A percentile compares a stretch with the other conserved stretches of the same genome.
Evolutionary conservation across 345 rosid species (phyloP).

Genomic region (Eucalyptus cloeziana): DNA sequence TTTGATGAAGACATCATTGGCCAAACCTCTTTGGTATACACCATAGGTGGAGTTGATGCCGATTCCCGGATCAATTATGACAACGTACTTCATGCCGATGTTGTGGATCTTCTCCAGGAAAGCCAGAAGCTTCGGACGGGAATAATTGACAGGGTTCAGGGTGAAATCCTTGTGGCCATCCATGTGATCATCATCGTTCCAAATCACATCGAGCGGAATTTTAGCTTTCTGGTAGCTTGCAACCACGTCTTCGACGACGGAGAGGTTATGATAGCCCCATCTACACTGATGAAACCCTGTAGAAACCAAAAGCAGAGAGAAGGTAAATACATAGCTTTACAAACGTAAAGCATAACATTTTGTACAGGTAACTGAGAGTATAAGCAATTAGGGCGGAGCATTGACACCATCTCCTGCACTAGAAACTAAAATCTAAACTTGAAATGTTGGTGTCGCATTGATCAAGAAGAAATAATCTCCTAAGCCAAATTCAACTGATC

Average conservation of each 20-base stretch:
- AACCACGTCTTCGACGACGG: conserved; percentile 93
- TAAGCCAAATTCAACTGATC: not conserved
- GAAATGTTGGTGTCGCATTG: not conserved
- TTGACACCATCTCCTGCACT: not conserved
- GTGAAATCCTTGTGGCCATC: conserved; percentile 94
- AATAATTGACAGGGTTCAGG: conserved; percentile 43
- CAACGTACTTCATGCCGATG: conserved; percentile 89
- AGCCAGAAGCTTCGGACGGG: conserved; percentile 69
- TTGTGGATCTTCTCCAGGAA: conserved; percentile 76
- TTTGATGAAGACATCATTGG: conserved; percentile 85
- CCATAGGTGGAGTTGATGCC: conserved; percentile 76
- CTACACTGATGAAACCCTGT: conserved; percentile 96
- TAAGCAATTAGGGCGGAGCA: not conserved
- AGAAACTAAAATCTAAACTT: not conserved
- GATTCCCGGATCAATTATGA: conserved; percentile 72
- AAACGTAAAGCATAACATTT: not conserved
- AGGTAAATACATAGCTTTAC: not conserved
- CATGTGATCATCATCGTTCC: conserved; percentile 99
- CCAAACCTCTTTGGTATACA: conserved; percentile 64
- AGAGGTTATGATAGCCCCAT: conserved; percentile 95
- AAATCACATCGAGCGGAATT: conserved; percentile 90
- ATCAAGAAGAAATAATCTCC: not conserved
- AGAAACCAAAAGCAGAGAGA: not conserved
- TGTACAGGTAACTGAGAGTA: not conserved
- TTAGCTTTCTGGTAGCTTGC: conserved; percentile 68